These are phyloP conservation scores for Boletus bicolor DNA, from an alignment of 768 basidiomycete genomes.

Conservation along the genomic window DNA sequence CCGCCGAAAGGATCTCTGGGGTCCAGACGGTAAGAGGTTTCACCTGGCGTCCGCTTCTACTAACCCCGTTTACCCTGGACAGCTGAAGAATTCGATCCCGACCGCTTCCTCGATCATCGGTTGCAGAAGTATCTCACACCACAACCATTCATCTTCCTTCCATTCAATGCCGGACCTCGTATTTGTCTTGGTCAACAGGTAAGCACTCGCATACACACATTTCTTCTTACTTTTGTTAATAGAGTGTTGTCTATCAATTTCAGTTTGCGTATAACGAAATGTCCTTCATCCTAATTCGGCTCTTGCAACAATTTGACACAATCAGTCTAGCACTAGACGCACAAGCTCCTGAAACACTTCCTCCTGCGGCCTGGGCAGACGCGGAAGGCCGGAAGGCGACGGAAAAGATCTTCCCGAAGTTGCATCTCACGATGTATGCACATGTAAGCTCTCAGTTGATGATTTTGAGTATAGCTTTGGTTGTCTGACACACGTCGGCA, in stretches of 20 bases:
- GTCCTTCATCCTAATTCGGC: slow-evolving; percentile 60
- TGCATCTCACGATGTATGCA: slow-evolving; percentile 53
- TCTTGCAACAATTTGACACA: slow-evolving; percentile 56
- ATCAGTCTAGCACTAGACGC: slow-evolving; percentile 47
- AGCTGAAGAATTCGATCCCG: slow-evolving; percentile 70
- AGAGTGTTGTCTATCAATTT: neutral
- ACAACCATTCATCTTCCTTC: slow-evolving; percentile 69
- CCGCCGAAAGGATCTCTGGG: slow-evolving; percentile 63
- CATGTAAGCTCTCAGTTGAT: slow-evolving; percentile 30
- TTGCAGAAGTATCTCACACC: slow-evolving; percentile 57
- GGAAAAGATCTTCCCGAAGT: slow-evolving; percentile 51
- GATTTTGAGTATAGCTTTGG: neutral
- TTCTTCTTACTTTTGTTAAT: neutral
- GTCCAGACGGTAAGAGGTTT: slow-evolving; percentile 54
- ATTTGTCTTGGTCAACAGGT: slow-evolving; percentile 64
- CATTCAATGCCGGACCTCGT: slow-evolving; percentile 56
- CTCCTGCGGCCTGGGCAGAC: slow-evolving; percentile 46
- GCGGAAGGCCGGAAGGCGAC: slow-evolving; percentile 45
- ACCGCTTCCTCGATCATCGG: slow-evolving; percentile 65
- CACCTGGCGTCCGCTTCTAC: neutral
- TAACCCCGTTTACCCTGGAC: neutral
- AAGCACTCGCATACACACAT: neutral
- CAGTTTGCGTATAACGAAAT: slow-evolving; percentile 58
- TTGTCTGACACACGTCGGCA: neutral
- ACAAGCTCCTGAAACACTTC: slow-evolving; percentile 42